Base-by-base conservation (phyloP, 1,284 basidiomycete genomes). In the Wolfiporia cocos region DNA sequence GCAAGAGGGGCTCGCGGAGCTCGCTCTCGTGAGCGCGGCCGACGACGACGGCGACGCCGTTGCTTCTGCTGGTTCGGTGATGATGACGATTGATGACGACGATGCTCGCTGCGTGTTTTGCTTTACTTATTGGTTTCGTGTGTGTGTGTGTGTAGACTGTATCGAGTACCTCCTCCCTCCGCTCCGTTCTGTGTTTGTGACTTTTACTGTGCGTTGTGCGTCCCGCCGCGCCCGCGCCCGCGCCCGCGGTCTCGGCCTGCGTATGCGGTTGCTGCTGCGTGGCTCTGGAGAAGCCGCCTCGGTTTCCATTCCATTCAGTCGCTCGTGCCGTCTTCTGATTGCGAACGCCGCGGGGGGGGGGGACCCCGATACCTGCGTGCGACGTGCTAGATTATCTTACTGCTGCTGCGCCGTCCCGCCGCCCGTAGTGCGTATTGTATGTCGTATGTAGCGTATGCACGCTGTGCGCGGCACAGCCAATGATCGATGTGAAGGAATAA, bases 1-100 rank as follows among this genome's bases (percentile, higher is more conserved):
- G 49, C 51, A 64, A 58, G 52, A 52, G 58, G 34, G 58, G 55
- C 19, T 61, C 59, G 31, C 54, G 59, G 34, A 58, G 56, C 49
- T 58, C 61, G 40, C 57, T 62, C 41, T 64, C 63, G 34, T 65
- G 53, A 60, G 48, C 49, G 37, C 30, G 36, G 38, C 45, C 40
- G 49, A 32, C 22, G 34, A 48, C 49, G 47, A 47, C 45, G 49
- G 34, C 39, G 41, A 43, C 46, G 34, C 47, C 9, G 9, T 28
- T 28, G 14, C 26, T 7, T 14, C 26, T 14, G 7, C 26, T 28
- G 14, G 26, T 7, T 14, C 14, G 26, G 9, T 28, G 26, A 9
- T 28, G 9, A 28, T 28, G 26, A 9, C 26, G 7, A 14, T n/a
- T n/a, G n/a, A n/a, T n/a, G n/a, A n/a, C n/a, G n/a, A n/a, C n/a